Percentiles rank a stretch among this genome's conserved stretches.
Conservation (phyloP, 495 filamentous ascomycete genomes). For the Talaromyces ruber region DNA sequence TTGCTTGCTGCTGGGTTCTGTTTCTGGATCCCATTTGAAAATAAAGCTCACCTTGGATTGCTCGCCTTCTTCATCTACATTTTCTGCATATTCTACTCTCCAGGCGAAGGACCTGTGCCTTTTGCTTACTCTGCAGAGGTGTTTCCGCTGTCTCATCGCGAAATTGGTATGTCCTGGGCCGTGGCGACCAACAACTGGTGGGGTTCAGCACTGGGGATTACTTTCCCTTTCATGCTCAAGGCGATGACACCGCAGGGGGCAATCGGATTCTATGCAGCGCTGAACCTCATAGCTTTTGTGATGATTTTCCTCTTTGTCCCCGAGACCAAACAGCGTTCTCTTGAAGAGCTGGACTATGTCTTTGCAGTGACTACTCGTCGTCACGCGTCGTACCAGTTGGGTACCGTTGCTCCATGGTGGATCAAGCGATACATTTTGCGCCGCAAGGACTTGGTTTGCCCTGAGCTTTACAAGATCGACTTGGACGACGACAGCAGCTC, state of each 20-base stretch:
- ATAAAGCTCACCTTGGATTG: constrained; percentile 46
- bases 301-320: constrained; percentile 60
- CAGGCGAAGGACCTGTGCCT: constrained; percentile 75
- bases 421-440: constrained; percentile 40
- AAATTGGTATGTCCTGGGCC: constrained; percentile 66
- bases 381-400: constrained; percentile 41
- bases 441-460: constrained; percentile 24
- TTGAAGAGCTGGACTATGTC: constrained; percentile 52
- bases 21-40: constrained; percentile 51
- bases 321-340: constrained; percentile 55
- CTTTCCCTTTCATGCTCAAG: constrained; percentile 55
- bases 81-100: constrained; percentile 65
- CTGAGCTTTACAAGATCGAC: constrained; percentile 35
- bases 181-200: constrained; percentile 63
- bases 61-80: constrained; percentile 67
- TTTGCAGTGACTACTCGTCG: constrained; percentile 43
- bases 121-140: constrained; percentile 77
- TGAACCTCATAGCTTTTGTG: constrained; percentile 53
- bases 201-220: constrained; percentile 55
- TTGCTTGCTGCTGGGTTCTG: constrained; percentile 63
- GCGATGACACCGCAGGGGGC: constrained; percentile 42
- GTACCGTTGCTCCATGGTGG: constrained; percentile 42
- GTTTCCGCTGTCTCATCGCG: constrained; percentile 65
- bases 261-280: constrained; percentile 51
- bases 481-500: background rate